Conservation (phyloP, 1,284 basidiomycete species). For the Leccinum fallax region DNA sequence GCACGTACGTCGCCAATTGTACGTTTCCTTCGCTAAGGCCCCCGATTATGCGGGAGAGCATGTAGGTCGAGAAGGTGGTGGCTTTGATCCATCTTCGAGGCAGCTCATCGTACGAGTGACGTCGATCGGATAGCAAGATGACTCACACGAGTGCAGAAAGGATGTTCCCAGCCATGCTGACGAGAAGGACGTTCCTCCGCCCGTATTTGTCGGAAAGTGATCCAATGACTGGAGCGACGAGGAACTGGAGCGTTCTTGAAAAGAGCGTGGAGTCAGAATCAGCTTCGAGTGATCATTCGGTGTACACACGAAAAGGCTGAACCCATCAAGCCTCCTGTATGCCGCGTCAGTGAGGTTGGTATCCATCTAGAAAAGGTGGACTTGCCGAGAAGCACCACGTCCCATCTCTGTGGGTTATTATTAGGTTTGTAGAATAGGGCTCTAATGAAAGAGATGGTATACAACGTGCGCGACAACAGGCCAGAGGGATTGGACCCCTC, state of each 20-base stretch:
- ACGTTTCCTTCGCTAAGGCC: slow-evolving; percentile 90
- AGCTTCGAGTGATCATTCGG: neutral
- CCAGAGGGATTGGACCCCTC: slow-evolving; percentile 69
- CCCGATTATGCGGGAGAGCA: slow-evolving; percentile 87
- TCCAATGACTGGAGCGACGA: slow-evolving; percentile 86
- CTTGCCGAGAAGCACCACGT: slow-evolving; percentile 77
- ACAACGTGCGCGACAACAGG: slow-evolving; percentile 70
- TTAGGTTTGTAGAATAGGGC: slow-evolving; percentile 60
- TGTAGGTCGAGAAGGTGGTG: slow-evolving; percentile 83
- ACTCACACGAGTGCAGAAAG: slow-evolving; percentile 78
- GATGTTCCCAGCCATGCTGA: slow-evolving; percentile 92
- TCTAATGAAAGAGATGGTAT: slow-evolving; percentile 63
- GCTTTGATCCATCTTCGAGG: slow-evolving; percentile 79
- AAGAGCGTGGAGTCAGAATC: slow-evolving; percentile 3
- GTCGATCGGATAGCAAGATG: neutral
- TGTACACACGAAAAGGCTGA: slow-evolving; percentile 81
- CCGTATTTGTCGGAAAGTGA: slow-evolving; percentile 84
- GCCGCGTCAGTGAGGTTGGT: slow-evolving; percentile 15
- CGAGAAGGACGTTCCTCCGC: slow-evolving; percentile 75
- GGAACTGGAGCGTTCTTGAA: slow-evolving; percentile 78
- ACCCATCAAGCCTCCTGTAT: slow-evolving; percentile 80
- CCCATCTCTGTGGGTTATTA: slow-evolving; percentile 72
- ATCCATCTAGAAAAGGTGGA: neutral
- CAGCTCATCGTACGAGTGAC: neutral
- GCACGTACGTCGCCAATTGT: slow-evolving; percentile 73